phyloP scores from a whole-genome alignment of 2,329 filamentous ascomycete species.

The Teratosphaeriaceae sp. region DNA sequence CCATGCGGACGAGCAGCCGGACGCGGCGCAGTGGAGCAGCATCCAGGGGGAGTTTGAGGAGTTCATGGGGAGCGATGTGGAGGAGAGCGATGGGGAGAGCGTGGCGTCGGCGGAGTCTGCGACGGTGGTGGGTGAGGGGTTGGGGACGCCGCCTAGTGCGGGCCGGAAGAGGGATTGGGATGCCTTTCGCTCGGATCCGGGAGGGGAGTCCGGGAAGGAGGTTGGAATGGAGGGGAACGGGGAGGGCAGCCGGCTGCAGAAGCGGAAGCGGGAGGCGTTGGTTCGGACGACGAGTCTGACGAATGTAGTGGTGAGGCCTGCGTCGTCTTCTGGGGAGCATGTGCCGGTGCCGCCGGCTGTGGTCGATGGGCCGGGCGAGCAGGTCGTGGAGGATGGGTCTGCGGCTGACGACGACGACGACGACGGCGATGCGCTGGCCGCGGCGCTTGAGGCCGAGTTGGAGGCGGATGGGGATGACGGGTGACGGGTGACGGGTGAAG shows the following conservation, averaged over 20 bases:
- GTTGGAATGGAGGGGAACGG: no score
- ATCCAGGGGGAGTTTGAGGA: slow-evolving; percentile 67
- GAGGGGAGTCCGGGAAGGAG: slow-evolving; percentile 30
- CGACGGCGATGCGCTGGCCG: slow-evolving; percentile 49
- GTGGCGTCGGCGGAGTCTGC: slow-evolving; percentile 11
- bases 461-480: slow-evolving; percentile 22
- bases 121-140: slow-evolving; percentile 11
- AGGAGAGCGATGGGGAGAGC: slow-evolving; percentile 32
- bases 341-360: slow-evolving; percentile 7
- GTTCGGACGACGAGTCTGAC: slow-evolving; percentile 41
- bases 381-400: slow-evolving; percentile 32
- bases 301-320: slow-evolving; percentile 27
- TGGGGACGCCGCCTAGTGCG: slow-evolving; percentile 19
- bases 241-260: slow-evolving; percentile 39
- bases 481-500: not conserved
- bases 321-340: slow-evolving; percentile 12
- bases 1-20: slow-evolving; percentile 21
- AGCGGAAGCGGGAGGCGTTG: slow-evolving; percentile 42
- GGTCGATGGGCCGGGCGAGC: slow-evolving; percentile 32
- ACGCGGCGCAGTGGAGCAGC: slow-evolving; percentile 37
- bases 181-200: slow-evolving; percentile 23
- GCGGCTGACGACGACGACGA: slow-evolving; percentile 17
- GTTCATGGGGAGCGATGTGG: slow-evolving; percentile 56
- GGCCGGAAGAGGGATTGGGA: slow-evolving; percentile 25
- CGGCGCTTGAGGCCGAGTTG: slow-evolving; percentile 43